Evolutionary conservation across 495 filamentous ascomycete species (phyloP).

Genomic region (Darksidea phi): DNA sequence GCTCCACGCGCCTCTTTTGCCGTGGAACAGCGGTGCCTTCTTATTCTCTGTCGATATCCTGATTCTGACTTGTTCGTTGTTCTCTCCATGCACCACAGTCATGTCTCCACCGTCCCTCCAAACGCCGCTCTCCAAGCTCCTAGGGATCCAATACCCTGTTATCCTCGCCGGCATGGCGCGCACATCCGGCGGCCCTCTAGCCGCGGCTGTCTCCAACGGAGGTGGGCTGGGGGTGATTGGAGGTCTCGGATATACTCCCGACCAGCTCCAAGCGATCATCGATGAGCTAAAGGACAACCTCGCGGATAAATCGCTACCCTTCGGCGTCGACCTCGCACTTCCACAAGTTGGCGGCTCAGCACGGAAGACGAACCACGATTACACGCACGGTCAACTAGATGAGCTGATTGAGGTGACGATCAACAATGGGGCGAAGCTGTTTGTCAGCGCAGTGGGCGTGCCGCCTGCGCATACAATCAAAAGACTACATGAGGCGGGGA

Average conservation of each 20-base stretch:
- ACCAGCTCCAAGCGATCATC: slow-evolving; percentile 75
- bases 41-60: background rate
- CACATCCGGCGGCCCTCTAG: slow-evolving; percentile 71
- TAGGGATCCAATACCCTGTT: slow-evolving; percentile 78
- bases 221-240: slow-evolving; percentile 84
- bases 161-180: slow-evolving; percentile 87
- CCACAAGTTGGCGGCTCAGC: slow-evolving; percentile 78
- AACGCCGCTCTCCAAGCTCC: slow-evolving; percentile 72
- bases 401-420: slow-evolving; percentile 80
- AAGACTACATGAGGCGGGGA: slow-evolving; percentile 67
- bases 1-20: background rate
- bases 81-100: background rate
- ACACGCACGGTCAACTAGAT: slow-evolving; percentile 79
- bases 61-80: background rate
- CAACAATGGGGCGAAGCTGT: slow-evolving; percentile 71
- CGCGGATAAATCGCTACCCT: slow-evolving; percentile 61
- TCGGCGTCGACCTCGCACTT: slow-evolving; percentile 84
- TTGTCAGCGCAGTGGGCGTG: slow-evolving; percentile 80
- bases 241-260: slow-evolving; percentile 80
- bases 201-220: slow-evolving; percentile 83
- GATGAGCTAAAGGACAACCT: slow-evolving; percentile 76
- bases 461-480: slow-evolving; percentile 68
- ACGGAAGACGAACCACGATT: slow-evolving; percentile 87
- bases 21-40: background rate
- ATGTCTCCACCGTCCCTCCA: slow-evolving; percentile 51